phyloP scores from a whole-genome alignment of 169 alveolate species.

The Plasmodium fragile region DNA sequence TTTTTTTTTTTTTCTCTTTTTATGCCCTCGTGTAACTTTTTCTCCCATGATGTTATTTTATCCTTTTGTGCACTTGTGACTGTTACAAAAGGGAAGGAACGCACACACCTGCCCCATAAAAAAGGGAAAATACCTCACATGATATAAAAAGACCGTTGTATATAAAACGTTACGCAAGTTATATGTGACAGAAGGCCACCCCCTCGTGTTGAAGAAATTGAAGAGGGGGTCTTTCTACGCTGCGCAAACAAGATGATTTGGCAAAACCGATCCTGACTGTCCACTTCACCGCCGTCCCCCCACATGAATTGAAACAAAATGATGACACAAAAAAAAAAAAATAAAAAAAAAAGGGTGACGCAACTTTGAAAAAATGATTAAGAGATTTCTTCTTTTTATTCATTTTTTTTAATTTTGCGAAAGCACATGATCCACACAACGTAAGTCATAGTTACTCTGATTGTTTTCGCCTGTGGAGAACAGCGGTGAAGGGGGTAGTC shows the following conservation, averaged over 20 bases:
- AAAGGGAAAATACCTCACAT: neutral
- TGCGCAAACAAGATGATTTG: neutral
- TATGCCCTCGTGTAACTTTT: neutral
- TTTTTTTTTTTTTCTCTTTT: neutral
- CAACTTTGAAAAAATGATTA: conserved; percentile 18
- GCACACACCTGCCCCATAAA: neutral
- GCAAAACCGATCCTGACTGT: neutral
- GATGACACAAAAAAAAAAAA: conserved; percentile 53
- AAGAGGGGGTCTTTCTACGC: neutral
- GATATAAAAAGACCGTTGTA: neutral
- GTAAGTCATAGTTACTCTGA: conserved; percentile 79
- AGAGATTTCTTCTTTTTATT: conserved; percentile 64
- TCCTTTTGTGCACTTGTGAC: neutral
- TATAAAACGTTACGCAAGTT: too few relatives aligned
- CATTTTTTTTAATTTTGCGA: conserved; percentile 35
- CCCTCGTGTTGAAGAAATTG: neutral
- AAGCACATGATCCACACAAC: neutral
- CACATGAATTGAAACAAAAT: conserved; percentile 49
- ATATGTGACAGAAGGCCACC: too few relatives aligned
- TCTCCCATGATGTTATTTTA: neutral
- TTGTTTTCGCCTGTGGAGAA: conserved; percentile 48
- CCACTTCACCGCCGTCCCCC: neutral
- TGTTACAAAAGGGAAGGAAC: neutral
- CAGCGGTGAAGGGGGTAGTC: neutral
- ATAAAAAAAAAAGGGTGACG: conserved; percentile 42